These are phyloP conservation scores for Plenodomus lindquistii DNA, from an alignment of 2,329 filamentous ascomycete species.

Conservation along the genomic window DNA sequence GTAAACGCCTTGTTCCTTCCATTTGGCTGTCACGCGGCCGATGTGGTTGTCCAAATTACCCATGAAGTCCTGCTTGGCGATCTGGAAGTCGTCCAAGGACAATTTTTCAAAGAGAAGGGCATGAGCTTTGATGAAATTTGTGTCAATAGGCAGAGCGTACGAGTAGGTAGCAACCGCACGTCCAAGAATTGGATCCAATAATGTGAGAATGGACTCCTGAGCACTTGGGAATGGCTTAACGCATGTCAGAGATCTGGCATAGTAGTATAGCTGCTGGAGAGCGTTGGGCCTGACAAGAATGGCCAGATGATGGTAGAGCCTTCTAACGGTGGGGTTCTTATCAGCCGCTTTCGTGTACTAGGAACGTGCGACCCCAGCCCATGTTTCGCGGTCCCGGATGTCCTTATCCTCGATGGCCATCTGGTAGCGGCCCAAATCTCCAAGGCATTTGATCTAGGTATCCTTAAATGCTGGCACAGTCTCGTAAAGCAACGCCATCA, in stretches of 20 bases:
- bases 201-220: constrained; percentile 68
- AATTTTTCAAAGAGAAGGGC: constrained; percentile 65
- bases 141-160: constrained; percentile 55
- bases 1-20: constrained; percentile 63
- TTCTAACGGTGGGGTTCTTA: constrained; percentile 71
- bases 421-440: constrained; percentile 80
- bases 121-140: constrained; percentile 65
- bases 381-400: constrained; percentile 73
- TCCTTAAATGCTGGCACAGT: constrained; percentile 81
- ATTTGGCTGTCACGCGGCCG: constrained; percentile 53
- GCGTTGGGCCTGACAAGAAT: constrained; percentile 73
- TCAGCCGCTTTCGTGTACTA: constrained; percentile 85
- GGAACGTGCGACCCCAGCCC: constrained; percentile 76
- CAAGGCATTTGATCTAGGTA: constrained; percentile 92
- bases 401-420: constrained; percentile 93
- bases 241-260: constrained; percentile 71
- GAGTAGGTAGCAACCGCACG: constrained; percentile 33
- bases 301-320: constrained; percentile 86
- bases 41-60: constrained; percentile 62
- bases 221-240: constrained; percentile 69
- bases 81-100: constrained; percentile 52
- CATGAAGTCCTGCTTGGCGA: constrained; percentile 56
- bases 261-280: constrained; percentile 73
- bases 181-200: constrained; percentile 61
- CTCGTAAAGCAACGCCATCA: constrained; percentile 85